Evolutionary conservation across 495 filamentous ascomycete species (phyloP).

Genomic region (Penicillium maclennaniae): DNA sequence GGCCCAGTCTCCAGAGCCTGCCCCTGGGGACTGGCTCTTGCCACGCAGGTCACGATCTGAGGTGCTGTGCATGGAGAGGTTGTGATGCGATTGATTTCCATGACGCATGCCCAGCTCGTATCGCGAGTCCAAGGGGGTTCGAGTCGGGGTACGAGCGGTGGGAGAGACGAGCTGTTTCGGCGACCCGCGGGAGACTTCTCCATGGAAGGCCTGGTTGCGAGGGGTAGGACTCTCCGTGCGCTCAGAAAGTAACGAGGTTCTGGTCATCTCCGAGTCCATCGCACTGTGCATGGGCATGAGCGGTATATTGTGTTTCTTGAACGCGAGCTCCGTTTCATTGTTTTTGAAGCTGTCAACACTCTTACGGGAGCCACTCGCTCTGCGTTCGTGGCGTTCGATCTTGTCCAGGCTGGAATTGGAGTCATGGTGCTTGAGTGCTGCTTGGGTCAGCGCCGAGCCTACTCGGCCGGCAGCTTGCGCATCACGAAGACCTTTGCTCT

Average conservation of each 20-base stretch:
- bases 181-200: slow-evolving; percentile 55
- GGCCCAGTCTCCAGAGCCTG: slow-evolving; percentile 44
- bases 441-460: slow-evolving; percentile 57
- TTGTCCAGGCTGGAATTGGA: slow-evolving; percentile 57
- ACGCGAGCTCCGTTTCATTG: slow-evolving; percentile 58
- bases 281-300: slow-evolving; percentile 85
- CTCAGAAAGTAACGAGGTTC: slow-evolving; percentile 83
- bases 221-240: slow-evolving; percentile 59
- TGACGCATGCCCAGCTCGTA: slow-evolving; percentile 53
- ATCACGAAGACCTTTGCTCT: slow-evolving; percentile 57
- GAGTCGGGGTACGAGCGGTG: slow-evolving; percentile 49
- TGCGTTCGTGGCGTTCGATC: slow-evolving; percentile 45
- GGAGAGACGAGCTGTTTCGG: slow-evolving; percentile 51
- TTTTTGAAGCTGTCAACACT: slow-evolving; percentile 53
- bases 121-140: slow-evolving; percentile 47
- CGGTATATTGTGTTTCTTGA: slow-evolving; percentile 59
- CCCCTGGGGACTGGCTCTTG: slow-evolving; percentile 39
- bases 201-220: slow-evolving; percentile 32
- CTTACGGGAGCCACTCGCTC: slow-evolving; percentile 43
- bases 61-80: slow-evolving; percentile 48
- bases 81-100: slow-evolving; percentile 55
- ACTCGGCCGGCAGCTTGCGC: slow-evolving; percentile 53
- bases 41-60: slow-evolving; percentile 49
- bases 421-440: slow-evolving; percentile 62
- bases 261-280: slow-evolving; percentile 79